Base-by-base conservation (phyloP, 73 alveolate species). In the Paraurostyla sp. region DNA sequence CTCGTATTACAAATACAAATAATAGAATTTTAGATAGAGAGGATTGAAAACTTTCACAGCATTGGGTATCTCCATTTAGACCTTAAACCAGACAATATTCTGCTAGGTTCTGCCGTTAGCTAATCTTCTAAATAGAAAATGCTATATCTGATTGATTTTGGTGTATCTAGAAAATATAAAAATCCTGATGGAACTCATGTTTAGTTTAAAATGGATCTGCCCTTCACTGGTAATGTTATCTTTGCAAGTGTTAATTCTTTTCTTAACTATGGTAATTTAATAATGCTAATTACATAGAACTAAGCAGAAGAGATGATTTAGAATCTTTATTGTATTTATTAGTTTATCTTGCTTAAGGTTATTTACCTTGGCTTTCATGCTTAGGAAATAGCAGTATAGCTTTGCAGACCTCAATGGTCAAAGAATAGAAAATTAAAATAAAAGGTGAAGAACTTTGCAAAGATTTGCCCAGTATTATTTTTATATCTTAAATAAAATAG, bases 241-340 rank as follows among this genome's bases (percentile, higher is more conserved):
- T 85, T 85, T 35, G 83, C 92, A 2, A 85, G 92, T 48, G 60
- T 43, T 36, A 49, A 85, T 33, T 22, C 81, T 50, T 85, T 85
- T 36, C 76, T 38, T 0, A 60, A 62, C 49, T 83, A 43, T 43
- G 92, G 85, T 81, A 78, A 35, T 18, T 51, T 38, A 32, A 11
- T 0, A 16, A 33, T 78, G 33, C 27, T 54, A 23, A 50, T 46
- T 18, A 9, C 46, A 3, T 25, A 63, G 85, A 63, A 41, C 68
- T 85, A 68, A 85, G 92, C 59, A 27, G 92, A 38, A 27, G 92
- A 65, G 92, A 85, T 57, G 92, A 85, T 40, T 0, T 85, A 32
- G 87, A 68, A 32, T 85, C 92, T 16, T 23, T 85, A 23, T n/a
- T 85, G 22, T 85, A 85, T 50, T 54, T 85, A 9, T 65, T 85